Conservation (phyloP, 805 yeast species). For the Sugiyamaella floridensis region DNA sequence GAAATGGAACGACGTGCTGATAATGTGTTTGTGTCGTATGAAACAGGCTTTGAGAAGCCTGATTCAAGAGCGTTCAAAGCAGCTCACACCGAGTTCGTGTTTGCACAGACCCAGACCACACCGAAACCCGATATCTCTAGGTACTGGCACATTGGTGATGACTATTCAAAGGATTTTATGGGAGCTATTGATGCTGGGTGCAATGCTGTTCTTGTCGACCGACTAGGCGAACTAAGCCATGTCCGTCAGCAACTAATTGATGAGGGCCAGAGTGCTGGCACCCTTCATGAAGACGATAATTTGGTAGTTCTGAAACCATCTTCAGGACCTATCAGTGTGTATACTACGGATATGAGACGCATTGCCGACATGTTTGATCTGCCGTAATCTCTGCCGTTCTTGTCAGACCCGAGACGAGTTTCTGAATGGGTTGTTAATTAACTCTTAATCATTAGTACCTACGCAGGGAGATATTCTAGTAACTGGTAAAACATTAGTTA, state of each 20-base stretch:
- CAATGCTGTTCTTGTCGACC: constrained; percentile 17
- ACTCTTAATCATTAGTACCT: no score
- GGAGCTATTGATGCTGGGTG: constrained; percentile 19
- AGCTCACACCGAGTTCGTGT: neutral
- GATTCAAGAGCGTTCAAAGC: constrained; percentile 9
- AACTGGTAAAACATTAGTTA: no score
- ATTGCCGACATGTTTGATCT: neutral
- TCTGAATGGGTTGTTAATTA: no score
- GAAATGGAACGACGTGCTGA: neutral
- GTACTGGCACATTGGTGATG: constrained; percentile 22
- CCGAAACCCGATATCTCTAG: neutral
- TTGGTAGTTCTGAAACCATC: neutral
- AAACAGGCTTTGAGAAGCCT: constrained; percentile 20
- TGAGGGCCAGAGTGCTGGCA: neutral
- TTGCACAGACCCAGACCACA: neutral
- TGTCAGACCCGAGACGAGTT: no score
- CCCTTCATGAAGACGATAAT: neutral
- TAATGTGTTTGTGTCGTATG: constrained; percentile 14
- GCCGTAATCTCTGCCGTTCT: no score
- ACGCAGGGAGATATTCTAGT: no score
- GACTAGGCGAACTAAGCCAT: constrained; percentile 3
- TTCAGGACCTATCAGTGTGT: neutral
- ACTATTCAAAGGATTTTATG: constrained; percentile 12
- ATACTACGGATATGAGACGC: neutral
- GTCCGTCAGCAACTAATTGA: neutral